Percentiles rank a stretch among this genome's conserved stretches.
Conservation (phyloP, 768 basidiomycete species). For the Agrocybe praecox region DNA sequence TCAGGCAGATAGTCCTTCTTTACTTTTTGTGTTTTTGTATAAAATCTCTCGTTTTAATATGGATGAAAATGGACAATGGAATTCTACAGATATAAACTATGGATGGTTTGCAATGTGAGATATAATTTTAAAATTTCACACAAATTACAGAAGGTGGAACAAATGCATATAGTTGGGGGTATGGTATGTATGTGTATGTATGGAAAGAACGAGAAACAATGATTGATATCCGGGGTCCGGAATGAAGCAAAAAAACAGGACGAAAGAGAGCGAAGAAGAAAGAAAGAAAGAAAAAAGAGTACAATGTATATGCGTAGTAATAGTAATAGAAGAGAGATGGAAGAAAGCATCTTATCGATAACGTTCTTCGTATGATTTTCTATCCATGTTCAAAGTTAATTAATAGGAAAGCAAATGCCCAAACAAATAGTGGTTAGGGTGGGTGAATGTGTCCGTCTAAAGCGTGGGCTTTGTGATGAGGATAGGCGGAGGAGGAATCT, state of each 20-base stretch:
- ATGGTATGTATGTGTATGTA: not conserved
- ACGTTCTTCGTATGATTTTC: too few relatives aligned
- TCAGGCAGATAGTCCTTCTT: conserved; percentile 3
- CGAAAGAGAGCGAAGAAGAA: not conserved
- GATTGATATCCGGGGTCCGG: too few relatives aligned
- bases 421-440: too few relatives aligned
- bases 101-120: not conserved
- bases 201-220: not conserved
- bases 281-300: not conserved
- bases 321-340: not conserved
- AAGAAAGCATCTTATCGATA: not conserved
- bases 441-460: not conserved
- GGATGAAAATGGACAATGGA: not conserved
- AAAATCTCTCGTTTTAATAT: not conserved
- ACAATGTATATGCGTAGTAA: not conserved
- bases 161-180: not conserved
- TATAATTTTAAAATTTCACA: not conserved
- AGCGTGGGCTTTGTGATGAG: conserved; percentile 34
- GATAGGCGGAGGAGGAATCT: conserved; percentile 39
- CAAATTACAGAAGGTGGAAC: not conserved
- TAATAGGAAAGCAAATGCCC: not conserved
- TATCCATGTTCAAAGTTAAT: not conserved
- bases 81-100: not conserved
- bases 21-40: conserved; percentile 1
- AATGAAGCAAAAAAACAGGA: not conserved